phyloP scores from a whole-genome alignment of 176 grass and related monocot species.

The Calamus simplicifolius region DNA sequence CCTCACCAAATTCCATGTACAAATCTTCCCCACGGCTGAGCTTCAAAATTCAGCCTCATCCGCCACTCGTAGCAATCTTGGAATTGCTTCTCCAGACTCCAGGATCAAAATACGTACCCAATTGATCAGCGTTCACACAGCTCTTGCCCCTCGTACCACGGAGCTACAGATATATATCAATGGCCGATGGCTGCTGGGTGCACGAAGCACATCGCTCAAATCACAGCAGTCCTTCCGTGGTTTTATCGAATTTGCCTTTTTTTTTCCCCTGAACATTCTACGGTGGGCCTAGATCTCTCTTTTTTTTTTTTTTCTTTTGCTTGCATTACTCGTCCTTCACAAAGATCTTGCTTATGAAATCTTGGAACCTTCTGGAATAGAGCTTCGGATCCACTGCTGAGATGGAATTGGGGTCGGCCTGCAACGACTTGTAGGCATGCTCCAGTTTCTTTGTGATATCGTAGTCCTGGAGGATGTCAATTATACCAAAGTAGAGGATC shows the following conservation, averaged over 20 bases:
- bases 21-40: slow-evolving; percentile 26
- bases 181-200: too few species aligned
- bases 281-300: too few species aligned
- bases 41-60: slow-evolving; percentile 49
- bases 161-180: too few species aligned
- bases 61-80: neutral
- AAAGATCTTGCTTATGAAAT: slow-evolving; percentile 85
- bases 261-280: too few species aligned
- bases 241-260: too few species aligned
- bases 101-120: too few species aligned
- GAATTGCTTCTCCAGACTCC: neutral
- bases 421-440: slow-evolving; percentile 80
- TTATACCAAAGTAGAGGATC: slow-evolving; percentile 91
- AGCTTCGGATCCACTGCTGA: slow-evolving; percentile 86
- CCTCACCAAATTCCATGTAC: slow-evolving; percentile 45
- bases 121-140: neutral
- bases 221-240: too few species aligned
- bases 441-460: slow-evolving; percentile 60
- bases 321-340: slow-evolving; percentile 38
- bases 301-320: too few species aligned
- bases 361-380: slow-evolving; percentile 93
- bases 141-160: neutral
- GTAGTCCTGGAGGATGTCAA: slow-evolving; percentile 57
- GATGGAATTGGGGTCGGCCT: slow-evolving; percentile 81
- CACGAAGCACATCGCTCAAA: too few species aligned